A percentile compares a stretch with the other conserved stretches of the same genome.
Conservation (phyloP, 2,329 filamentous ascomycete species). For the Penicillium sp. region DNA sequence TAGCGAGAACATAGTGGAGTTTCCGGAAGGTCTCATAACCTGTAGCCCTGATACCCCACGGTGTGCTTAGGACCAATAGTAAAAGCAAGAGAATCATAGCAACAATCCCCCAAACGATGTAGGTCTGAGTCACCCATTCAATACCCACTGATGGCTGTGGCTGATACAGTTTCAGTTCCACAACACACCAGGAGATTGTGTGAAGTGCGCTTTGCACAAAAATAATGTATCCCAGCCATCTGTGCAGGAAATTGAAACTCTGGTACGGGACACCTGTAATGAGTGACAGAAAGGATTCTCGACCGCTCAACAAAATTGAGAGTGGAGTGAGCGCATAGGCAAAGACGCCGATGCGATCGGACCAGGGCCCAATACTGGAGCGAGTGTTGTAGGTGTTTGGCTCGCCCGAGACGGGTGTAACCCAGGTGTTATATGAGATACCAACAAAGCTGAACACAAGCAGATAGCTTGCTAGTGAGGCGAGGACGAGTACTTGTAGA, state of each 20-base stretch:
- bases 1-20: constrained; percentile 71
- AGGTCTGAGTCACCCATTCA: constrained; percentile 65
- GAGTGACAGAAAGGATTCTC: constrained; percentile 71
- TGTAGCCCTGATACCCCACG: constrained; percentile 64
- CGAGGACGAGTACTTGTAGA: constrained; percentile 67
- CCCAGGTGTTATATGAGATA: constrained; percentile 70
- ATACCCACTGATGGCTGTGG: constrained; percentile 67
- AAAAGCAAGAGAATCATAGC: constrained; percentile 68
- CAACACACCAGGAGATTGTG: constrained; percentile 71
- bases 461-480: constrained; percentile 64
- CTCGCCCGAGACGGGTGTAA: constrained; percentile 67
- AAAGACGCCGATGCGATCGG: constrained; percentile 70
- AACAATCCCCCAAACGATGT: constrained; percentile 74
- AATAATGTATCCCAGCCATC: constrained; percentile 76
- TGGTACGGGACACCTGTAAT: constrained; percentile 76
- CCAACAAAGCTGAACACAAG: constrained; percentile 71
- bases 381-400: constrained; percentile 64
- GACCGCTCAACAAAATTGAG: constrained; percentile 67
- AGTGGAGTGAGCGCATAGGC: constrained; percentile 76
- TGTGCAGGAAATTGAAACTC: constrained; percentile 76
- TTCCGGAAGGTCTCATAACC: constrained; percentile 82
- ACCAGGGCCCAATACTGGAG: constrained; percentile 67
- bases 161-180: constrained; percentile 70
- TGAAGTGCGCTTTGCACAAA: constrained; percentile 70
- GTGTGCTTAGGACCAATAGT: constrained; percentile 63